Evolutionary conservation across 257 asterid genomes (phyloP), one percentile per base, ranked within the genome.

Genomic region (Capsicum rhomboideum): DNA sequence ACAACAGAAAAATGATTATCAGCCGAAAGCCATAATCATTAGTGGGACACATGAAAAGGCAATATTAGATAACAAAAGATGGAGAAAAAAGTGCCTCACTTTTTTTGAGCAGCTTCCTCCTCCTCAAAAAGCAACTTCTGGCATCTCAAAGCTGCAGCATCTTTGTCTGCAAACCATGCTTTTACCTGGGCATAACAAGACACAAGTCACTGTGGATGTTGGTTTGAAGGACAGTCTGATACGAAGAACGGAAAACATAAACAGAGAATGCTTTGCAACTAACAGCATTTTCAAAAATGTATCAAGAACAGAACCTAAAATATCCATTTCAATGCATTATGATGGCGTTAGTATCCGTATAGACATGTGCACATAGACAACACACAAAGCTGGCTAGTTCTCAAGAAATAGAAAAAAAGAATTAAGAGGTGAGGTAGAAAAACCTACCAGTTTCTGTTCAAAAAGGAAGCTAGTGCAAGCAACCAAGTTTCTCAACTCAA

Each of bases 61-160:
- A 71, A 54, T 71, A 40, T 28, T 26, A 71, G 54, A 21, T 26
- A 82, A 83, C 79, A 21, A 68, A 28, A 59, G 58, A 77, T 50
- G 40, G 17, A 21, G 82, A 67, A 53, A 82, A 75, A 8, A 26
- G 67, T 44, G 85, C 52, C 26, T 67, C 80, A 97, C 99, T 97
- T 90, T 88, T 88, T 91, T 86, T 93, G 91, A 84, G 92, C 95
- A 81, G 97, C 98, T 87, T 97, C 99, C 87, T 95, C 99, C 90
- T 97, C 99, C 92, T 93, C 99, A 87, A 95, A 94, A 52, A 97
- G 99, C 89, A 95, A 92, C 90, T 94, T 93, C 81, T 97, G 98
- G 86, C 95, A 93, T 87, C 97, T 95, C 88, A 95, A 93, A 86
- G 99, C 96, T 91, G 95, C 99, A 18, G 93, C 97, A 89, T 97